Evolutionary conservation across 768 basidiomycete genomes (phyloP), one percentile per base, ranked within the genome.

Genomic region (Coprinopsis marcescibilis): DNA sequence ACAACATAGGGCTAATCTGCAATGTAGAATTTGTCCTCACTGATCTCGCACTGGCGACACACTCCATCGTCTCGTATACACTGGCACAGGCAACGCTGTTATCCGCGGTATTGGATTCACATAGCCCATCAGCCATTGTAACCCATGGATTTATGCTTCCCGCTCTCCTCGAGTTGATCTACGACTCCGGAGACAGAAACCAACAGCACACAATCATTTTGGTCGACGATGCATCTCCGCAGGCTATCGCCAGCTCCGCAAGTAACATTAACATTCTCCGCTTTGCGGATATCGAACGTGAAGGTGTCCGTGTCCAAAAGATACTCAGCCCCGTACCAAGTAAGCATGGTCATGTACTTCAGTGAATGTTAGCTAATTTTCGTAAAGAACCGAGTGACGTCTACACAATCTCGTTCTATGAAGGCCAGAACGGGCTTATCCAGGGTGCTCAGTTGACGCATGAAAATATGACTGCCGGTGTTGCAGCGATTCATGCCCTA

Each of bases 381-480:
- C 30, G 11, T 5, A 42, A n/a, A 85, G 84, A 74, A 36, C 70
- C 81, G 2, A 65, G 62, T 41, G 81, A 88, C 52, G 69, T 85
- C 3, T 84, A 83, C 57, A 82, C 83, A 2, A 72, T 87, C 4
- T 74, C 81, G 1, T 87, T 83, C 71, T 83, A 74, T 53, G 66
- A 72, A 54, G 69, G 71, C 1, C 55, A 72, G 15, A 65, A 71
- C 15, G 77, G 83, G 26, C 68, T 72, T 30, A 59, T 84, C 6
- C 76, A 75, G 46, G 83, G 76, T 19, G 76, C 75, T 6, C 80
- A 81, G 49, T 65, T 93, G 25, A 89, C 89, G 0, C 89, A 92
- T 60, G 76, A 86, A 61, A 92, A 91, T 53, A 59, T 95, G 48
- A 94, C 90, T 2, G 89, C 93, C 3, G 93, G 89, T 26, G 84